These are phyloP conservation scores for Reticulomyxa filosa DNA, from an alignment of 78 protist species.

Conservation along the genomic window DNA sequence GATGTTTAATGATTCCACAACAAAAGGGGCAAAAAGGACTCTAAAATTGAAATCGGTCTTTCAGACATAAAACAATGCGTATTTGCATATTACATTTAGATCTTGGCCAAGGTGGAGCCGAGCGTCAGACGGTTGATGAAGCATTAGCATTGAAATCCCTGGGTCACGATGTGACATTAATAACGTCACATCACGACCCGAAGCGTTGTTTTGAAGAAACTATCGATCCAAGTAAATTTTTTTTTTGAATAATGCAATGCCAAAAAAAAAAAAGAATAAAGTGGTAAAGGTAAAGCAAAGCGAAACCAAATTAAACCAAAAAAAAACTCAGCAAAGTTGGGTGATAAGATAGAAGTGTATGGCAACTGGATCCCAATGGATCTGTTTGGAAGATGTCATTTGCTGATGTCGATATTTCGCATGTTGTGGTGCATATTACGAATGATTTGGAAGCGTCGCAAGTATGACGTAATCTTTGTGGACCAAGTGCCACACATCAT, in stretches of 20 bases:
- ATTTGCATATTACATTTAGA: no score
- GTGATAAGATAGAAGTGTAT: not conserved
- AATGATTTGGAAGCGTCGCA: not conserved
- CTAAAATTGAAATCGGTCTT: no score
- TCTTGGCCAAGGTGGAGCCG: not conserved
- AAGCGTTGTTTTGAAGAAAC: not conserved
- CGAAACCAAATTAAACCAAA: not conserved
- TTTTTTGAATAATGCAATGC: not conserved
- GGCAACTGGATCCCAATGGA: not conserved
- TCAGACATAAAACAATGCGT: no score
- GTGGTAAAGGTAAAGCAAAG: not conserved
- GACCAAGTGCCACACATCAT: not conserved
- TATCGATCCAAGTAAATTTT: no score
- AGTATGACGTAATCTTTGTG: not conserved
- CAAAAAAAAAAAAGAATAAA: not conserved
- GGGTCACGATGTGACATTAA: not conserved
- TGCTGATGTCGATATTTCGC: not conserved
- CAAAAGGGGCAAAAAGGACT: no score
- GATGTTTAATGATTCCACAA: no score
- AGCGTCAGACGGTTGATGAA: not conserved
- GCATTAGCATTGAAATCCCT: not conserved
- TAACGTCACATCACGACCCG: not conserved
- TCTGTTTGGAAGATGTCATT: not conserved
- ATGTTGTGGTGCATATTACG: not conserved
- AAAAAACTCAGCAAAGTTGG: not conserved